Conservation (phyloP, 768 basidiomycete genomes). For the Boletus huronensis region DNA sequence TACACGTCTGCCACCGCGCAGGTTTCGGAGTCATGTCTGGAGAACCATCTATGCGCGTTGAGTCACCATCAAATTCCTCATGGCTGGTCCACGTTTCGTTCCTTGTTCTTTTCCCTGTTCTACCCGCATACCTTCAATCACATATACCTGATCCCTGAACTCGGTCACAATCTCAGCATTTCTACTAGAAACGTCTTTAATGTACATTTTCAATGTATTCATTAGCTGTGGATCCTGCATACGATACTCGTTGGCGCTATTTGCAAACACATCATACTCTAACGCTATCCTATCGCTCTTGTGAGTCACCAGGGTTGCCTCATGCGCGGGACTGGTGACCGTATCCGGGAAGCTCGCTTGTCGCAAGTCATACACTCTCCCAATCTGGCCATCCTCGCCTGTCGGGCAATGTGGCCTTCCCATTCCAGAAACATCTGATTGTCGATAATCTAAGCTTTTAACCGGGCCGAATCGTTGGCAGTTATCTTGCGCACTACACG, state of each 20-base stretch:
- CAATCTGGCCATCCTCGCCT: not conserved
- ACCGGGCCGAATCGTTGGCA: not conserved
- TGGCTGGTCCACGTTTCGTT: conserved; percentile 21
- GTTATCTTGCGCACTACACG: not conserved
- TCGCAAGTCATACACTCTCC: not conserved
- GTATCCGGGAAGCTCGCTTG: not conserved
- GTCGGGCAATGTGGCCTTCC: not conserved
- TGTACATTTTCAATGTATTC: conserved; percentile 26
- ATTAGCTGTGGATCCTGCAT: conserved; percentile 18
- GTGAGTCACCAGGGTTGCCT: not conserved
- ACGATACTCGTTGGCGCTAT: conserved; percentile 22
- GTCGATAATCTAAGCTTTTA: not conserved
- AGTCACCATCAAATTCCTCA: conserved; percentile 7
- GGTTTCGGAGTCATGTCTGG: conserved; percentile 4
- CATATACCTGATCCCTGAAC: conserved; percentile 24
- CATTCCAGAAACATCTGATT: not conserved
- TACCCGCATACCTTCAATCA: conserved; percentile 8
- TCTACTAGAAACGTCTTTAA: conserved; percentile 27
- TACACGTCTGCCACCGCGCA: conserved; percentile 1
- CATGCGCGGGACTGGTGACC: not conserved
- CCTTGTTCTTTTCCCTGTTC: not conserved
- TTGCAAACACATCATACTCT: not conserved
- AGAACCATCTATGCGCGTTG: conserved; percentile 5
- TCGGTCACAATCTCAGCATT: conserved; percentile 23
- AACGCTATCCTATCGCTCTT: not conserved